Evolutionary conservation across 768 basidiomycete species (phyloP).

Genomic region (Panus rudis): DNA sequence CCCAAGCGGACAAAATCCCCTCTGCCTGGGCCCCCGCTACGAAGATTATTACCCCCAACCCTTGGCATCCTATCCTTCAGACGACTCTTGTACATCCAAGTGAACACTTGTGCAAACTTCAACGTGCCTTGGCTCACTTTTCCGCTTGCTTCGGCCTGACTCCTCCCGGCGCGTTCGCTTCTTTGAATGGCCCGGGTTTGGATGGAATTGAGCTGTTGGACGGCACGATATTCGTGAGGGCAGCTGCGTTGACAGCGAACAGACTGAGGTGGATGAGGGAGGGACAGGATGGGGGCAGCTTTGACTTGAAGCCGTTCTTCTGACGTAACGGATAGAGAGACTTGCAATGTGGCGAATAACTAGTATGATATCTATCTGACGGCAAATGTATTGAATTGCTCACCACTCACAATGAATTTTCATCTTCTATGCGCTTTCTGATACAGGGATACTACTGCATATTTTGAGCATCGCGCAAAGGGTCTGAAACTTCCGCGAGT

Average conservation of each 20-base stretch:
- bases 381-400: too few species aligned
- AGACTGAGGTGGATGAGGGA: conserved; percentile 17
- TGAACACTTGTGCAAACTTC: conserved; percentile 47
- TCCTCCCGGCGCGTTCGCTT: conserved; percentile 24
- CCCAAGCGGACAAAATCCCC: conserved; percentile 24
- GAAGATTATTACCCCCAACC: conserved; percentile 34
- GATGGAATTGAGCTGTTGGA: conserved; percentile 49
- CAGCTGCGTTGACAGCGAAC: conserved; percentile 44
- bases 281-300: conserved; percentile 1
- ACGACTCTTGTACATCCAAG: conserved; percentile 49
- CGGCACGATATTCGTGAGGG: conserved; percentile 56
- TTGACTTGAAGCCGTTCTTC: background rate
- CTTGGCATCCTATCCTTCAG: conserved; percentile 53
- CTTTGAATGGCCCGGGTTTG: conserved; percentile 21
- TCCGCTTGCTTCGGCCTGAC: conserved; percentile 37
- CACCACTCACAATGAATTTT: too few species aligned
- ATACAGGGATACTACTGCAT: too few species aligned
- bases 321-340: too few species aligned
- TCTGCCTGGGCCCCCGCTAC: background rate
- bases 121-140: conserved; percentile 44
- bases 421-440: too few species aligned
- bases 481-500: too few species aligned
- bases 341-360: too few species aligned
- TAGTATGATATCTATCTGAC: too few species aligned
- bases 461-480: too few species aligned